A percentile compares a stretch with the other conserved stretches of the same genome.
Conservation (phyloP, 129 eudicot species). For the Pulicaria dysenterica region DNA sequence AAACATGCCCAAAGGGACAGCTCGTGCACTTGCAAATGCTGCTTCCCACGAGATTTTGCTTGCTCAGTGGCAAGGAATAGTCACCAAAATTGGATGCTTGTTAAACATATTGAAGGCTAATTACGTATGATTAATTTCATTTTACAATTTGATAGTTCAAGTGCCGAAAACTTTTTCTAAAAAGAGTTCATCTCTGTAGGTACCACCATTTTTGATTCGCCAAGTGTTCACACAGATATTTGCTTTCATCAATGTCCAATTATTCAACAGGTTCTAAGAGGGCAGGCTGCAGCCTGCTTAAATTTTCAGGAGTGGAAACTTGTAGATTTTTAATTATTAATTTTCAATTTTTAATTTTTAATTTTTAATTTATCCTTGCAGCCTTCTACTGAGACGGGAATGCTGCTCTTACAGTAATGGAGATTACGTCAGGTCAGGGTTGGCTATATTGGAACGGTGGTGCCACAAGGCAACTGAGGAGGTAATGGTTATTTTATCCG, state of each 20-base stretch:
- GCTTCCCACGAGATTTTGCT: slow-evolving; percentile 83
- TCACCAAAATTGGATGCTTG: slow-evolving; percentile 68
- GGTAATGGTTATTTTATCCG: slow-evolving; percentile 40
- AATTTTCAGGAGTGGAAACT: slow-evolving; percentile 4
- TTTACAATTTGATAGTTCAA: not conserved
- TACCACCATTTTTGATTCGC: slow-evolving; percentile 83
- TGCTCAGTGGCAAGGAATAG: slow-evolving; percentile 97
- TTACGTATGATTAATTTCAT: slow-evolving; percentile 46
- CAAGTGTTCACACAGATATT: slow-evolving; percentile 89
- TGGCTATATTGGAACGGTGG: slow-evolving; percentile 85
- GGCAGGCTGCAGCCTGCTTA: slow-evolving; percentile 16
- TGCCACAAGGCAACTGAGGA: slow-evolving; percentile 82
- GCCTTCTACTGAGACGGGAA: slow-evolving; percentile 93
- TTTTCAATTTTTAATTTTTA: slow-evolving; percentile 18
- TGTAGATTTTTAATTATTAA: slow-evolving; percentile 17
- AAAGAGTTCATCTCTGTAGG: slow-evolving; percentile 48
- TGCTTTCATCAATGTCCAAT: slow-evolving; percentile 89
- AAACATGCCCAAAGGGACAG: slow-evolving; percentile 66
- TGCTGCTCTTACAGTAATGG: slow-evolving; percentile 97
- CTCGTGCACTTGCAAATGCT: slow-evolving; percentile 70
- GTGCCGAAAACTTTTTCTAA: not conserved
- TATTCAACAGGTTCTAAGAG: slow-evolving; percentile 77
- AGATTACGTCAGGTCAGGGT: slow-evolving; percentile 79
- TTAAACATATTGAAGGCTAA: slow-evolving; percentile 71
- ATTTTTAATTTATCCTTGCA: slow-evolving; percentile 37